These are phyloP conservation scores for Hypholoma sublateritium DNA, from an alignment of 768 basidiomycete species.

Conservation along the genomic window DNA sequence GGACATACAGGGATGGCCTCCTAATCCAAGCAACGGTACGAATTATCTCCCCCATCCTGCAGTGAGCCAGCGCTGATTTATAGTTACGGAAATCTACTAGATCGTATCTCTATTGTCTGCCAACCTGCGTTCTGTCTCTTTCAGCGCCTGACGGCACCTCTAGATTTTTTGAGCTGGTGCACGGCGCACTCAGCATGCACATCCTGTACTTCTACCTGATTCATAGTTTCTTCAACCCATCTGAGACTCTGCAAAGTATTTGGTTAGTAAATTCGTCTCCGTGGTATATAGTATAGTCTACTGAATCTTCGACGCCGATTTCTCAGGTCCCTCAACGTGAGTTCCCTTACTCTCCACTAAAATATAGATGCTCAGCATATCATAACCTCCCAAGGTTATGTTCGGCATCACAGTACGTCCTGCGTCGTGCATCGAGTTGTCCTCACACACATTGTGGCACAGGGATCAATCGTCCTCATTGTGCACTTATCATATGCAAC, in stretches of 20 bases:
- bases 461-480: constrained; percentile 11
- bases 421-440: background rate
- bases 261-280: background rate
- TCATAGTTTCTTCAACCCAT: constrained; percentile 6
- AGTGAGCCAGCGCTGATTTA: background rate
- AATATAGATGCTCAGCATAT: background rate
- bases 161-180: constrained; percentile 12
- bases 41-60: background rate
- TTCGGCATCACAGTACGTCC: background rate
- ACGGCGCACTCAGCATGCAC: constrained; percentile 12
- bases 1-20: constrained; percentile 5
- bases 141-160: background rate
- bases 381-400: background rate
- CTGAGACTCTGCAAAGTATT: constrained; percentile 2
- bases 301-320: background rate
- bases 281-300: background rate
- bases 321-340: background rate
- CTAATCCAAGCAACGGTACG: background rate
- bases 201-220: constrained; percentile 12
- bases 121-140: background rate
- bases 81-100: background rate
- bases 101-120: constrained; percentile 6
- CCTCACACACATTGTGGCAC: background rate
- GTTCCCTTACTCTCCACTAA: background rate
- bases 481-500: constrained; percentile 13